Conservation (phyloP, 1,284 basidiomycete species). For the Moniliophthora roreri region DNA sequence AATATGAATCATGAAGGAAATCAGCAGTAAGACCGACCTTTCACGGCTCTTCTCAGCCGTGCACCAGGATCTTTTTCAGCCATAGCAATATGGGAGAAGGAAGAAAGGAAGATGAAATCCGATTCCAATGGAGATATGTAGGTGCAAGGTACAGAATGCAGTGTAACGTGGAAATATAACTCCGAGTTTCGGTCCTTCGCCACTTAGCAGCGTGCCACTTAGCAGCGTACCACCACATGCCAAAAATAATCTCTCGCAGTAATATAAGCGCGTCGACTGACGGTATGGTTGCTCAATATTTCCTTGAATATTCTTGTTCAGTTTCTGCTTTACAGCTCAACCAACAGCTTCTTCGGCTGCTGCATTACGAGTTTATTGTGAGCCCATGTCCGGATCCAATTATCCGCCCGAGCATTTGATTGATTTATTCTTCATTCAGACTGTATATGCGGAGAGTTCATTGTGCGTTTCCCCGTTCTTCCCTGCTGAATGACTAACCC, state of each 20-base stretch:
- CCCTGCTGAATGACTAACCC: background rate
- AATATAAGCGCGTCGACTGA: constrained; percentile 80
- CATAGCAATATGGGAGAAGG: constrained; percentile 43
- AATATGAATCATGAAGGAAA: constrained; percentile 12
- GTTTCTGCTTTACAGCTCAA: constrained; percentile 45
- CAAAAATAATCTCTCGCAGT: constrained; percentile 80
- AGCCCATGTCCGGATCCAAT: constrained; percentile 26
- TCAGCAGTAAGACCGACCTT: constrained; percentile 46
- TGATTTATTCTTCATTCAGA: constrained; percentile 41
- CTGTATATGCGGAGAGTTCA: constrained; percentile 84
- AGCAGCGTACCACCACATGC: constrained; percentile 45
- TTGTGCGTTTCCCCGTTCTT: constrained; percentile 47
- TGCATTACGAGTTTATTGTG: constrained; percentile 78
- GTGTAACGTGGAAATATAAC: background rate
- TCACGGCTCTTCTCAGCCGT: constrained; percentile 76
- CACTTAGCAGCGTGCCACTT: background rate
- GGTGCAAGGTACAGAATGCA: constrained; percentile 6
- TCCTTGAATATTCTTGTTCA: constrained; percentile 16
- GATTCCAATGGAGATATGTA: constrained; percentile 2
- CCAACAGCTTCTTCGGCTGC: constrained; percentile 78
- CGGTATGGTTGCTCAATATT: constrained; percentile 43
- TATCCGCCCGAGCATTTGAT: background rate
- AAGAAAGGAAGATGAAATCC: constrained; percentile 24
- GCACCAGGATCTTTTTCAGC: constrained; percentile 78
- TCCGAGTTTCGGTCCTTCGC: background rate